These are phyloP conservation scores for Tricharina praecox DNA, from an alignment of 495 filamentous ascomycete genomes.

Conservation along the genomic window DNA sequence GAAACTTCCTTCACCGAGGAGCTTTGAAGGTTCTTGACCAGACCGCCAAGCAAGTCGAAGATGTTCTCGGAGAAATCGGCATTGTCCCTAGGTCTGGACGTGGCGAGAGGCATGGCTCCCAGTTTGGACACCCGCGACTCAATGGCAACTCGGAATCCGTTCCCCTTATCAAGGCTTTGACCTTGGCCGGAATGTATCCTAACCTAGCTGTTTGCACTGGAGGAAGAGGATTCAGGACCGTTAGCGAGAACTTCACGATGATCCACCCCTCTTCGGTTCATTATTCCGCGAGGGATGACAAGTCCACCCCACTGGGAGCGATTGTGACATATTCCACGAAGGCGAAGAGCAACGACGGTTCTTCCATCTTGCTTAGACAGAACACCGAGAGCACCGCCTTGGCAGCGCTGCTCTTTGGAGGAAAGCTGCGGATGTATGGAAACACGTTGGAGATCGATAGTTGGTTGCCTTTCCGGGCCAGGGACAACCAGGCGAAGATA, in stretches of 20 bases:
- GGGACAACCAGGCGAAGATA: conserved; percentile 27
- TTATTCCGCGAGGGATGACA: conserved; percentile 12
- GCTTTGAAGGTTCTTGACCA: conserved; percentile 31
- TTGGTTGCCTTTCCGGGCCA: conserved; percentile 34
- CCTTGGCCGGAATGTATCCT: conserved; percentile 34
- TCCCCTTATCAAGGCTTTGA: conserved; percentile 36
- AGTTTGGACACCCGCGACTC: conserved; percentile 32
- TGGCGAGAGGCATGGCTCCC: conserved; percentile 19
- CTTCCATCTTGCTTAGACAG: conserved; percentile 31
- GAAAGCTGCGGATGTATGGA: conserved; percentile 25
- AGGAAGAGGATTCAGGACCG: conserved; percentile 28
- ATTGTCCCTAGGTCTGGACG: conserved; percentile 27
- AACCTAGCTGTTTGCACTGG: conserved; percentile 32
- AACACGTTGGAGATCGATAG: conserved; percentile 32
- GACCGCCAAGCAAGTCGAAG: conserved; percentile 33
- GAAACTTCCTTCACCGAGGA: conserved; percentile 30
- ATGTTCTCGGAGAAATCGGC: conserved; percentile 31
- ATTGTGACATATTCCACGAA: conserved; percentile 31
- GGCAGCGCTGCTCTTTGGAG: conserved; percentile 36
- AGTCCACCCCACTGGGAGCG: conserved; percentile 18
- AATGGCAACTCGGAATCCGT: conserved; percentile 36
- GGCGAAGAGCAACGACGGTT: conserved; percentile 31
- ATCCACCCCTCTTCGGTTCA: conserved; percentile 34
- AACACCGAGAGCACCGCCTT: conserved; percentile 33
- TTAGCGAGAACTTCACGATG: conserved; percentile 29